Base-by-base conservation (phyloP, 1,139 yeast genomes). In the Yamadazyma buinensis region DNA sequence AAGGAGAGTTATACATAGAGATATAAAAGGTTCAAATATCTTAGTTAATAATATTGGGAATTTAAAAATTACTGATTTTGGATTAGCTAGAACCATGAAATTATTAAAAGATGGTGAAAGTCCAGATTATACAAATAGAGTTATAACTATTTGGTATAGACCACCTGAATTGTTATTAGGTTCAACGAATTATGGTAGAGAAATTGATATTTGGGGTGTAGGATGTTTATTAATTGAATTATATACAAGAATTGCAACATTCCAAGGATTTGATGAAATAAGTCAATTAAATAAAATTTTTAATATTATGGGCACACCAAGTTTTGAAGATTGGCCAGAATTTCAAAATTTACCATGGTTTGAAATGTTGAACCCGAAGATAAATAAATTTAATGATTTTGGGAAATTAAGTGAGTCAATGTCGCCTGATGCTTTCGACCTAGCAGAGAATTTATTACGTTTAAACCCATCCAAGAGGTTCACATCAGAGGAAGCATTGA, bases 121-220 rank as follows among this genome's bases (percentile, higher is more conserved):
- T 20, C 82, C 84, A 2, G 85, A 84, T 49, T 92, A 90, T 58
- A 90, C 98, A 1, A 92, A 92, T 55, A 67, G 98, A 37, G 98
- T 92, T 28, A 92, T 92, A 30, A 92, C 98, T 0, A 67, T 92
- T 28, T 92, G 98, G 98, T 92, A 92, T 57, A 72, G 98, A 41
- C 98, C 98, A 1, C 98, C 98, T 0, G 98, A 92, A 58, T 71
- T 92, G 28, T 64, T 92, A 28, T 59, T 92, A 36, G 98, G 98
- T 2, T 80, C 95, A 0, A 90, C 97, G 0, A 81, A 80, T 40
- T 92, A 92, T 59, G 94, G 94, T 0, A 66, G 90, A 29, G 95
- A 86, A 48, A 94, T 92, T 10, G 98, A 92, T 57, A 81, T 88
- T 43, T 92, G 98, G 98, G 97, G 98, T 0, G 82, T 88, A 44